Evolutionary conservation across 208 protist genomes (phyloP), one percentile per base, ranked within the genome.

Genomic region (Eutreptiella sp.): DNA sequence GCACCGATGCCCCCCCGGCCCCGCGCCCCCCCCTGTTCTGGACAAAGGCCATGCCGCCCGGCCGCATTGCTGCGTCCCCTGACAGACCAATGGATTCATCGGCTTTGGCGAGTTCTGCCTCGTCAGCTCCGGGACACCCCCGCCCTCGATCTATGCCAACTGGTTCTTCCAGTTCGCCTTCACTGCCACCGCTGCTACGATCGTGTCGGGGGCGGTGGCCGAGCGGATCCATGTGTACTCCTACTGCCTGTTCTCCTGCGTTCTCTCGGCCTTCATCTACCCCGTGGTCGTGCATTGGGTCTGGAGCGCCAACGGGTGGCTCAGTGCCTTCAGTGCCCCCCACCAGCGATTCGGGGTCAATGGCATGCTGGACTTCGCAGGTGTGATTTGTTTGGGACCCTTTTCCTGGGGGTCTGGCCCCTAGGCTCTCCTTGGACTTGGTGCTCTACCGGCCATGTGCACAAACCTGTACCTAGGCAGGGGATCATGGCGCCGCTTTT

Each of bases 101-200:
- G 50, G 50, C 11, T 41, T 41, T 33, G 9, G 28, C 11, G 36
- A 31, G n/a, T 57, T 57, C 50, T 57, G 31, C n/a, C 36, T 57
- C 11, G 29, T 50, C 19, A 57, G 39, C 36, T 24, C 31, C 36
- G 36, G 36, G n/a, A 28, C 11, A 16, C 39, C 39, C 29, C 31
- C 33, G 21, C 14, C 50, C 36, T 7, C 33, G 21, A 7, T n/a
- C 11, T 57, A 23, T 26, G 50, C 50, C 9, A 34, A 43, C 11
- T 66, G 59, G 59, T 67, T 67, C 62, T 67, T 68, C 48, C 61
- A 67, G 43, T 67, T 9, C 16, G 55, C 60, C 7, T 67, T 67
- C 62, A 31, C 19, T 19, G 59, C 59, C 32, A 59, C 54, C 27
- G 47, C 59, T 9, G 42, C 31, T 7, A 68, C 59, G 11, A 66